A percentile compares a stretch with the other conserved stretches of the same genome.
phyloP scores from a whole-genome alignment of 2,329 filamentous ascomycete species.

The Botrytis byssoidea region DNA sequence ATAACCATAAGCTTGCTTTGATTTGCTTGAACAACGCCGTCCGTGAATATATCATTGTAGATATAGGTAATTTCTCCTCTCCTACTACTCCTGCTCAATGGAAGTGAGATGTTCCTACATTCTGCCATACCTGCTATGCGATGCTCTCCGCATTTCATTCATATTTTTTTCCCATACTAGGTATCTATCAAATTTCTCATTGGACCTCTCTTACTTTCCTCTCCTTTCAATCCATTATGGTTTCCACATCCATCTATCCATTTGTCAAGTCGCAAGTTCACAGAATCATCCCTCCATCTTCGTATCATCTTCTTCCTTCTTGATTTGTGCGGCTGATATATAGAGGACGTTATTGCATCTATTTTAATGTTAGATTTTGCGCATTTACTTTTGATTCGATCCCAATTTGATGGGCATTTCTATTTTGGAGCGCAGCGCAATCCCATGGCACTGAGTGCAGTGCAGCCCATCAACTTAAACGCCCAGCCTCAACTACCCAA shows the following conservation, averaged over 20 bases:
- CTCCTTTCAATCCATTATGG: background rate
- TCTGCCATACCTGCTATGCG: background rate
- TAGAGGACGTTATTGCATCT: slow-evolving; percentile 98
- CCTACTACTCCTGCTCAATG: background rate
- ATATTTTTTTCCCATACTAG: background rate
- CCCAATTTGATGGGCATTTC: background rate
- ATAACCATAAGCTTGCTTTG: slow-evolving; percentile 24
- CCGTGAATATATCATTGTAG: slow-evolving; percentile 29
- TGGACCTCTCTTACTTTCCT: background rate
- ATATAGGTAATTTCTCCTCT: slow-evolving; percentile 10
- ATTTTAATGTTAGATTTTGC: slow-evolving; percentile 18
- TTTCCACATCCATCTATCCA: slow-evolving; percentile 19
- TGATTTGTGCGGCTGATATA: slow-evolving; percentile 63
- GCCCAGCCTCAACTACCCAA: background rate
- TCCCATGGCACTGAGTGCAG: background rate
- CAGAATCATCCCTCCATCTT: slow-evolving; percentile 52
- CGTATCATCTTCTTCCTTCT: slow-evolving; percentile 50
- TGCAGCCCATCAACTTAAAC: background rate
- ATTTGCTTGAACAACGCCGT: slow-evolving; percentile 35
- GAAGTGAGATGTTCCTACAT: background rate
- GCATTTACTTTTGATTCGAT: background rate
- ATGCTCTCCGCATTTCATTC: background rate
- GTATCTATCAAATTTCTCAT: slow-evolving; percentile 4
- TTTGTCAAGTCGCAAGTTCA: slow-evolving; percentile 22
- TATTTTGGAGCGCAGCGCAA: background rate